A percentile compares a stretch with the other conserved stretches of the same genome.
These are phyloP conservation scores for Kodamaea sp. DNA, from an alignment of 1,139 yeast genomes.

Conservation along the genomic window DNA sequence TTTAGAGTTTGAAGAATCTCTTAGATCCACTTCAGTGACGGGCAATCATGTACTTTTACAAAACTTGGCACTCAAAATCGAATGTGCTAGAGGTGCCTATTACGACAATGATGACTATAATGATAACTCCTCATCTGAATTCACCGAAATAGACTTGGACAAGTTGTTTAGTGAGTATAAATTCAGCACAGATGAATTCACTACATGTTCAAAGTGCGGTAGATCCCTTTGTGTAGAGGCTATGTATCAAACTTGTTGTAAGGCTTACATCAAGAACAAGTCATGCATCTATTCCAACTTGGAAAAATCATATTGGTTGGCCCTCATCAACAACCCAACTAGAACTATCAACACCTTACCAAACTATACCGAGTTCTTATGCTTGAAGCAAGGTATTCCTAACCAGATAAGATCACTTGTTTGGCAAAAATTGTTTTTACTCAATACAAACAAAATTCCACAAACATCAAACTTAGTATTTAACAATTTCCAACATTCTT, in stretches of 20 bases:
- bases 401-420: constrained; percentile 33
- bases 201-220: constrained; percentile 33
- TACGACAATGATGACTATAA: constrained; percentile 10
- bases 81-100: constrained; percentile 19
- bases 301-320: constrained; percentile 44
- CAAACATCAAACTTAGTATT: constrained; percentile 33
- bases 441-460: constrained; percentile 32
- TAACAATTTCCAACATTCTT: constrained; percentile 44
- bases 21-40: constrained; percentile 21
- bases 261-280: constrained; percentile 16
- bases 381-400: constrained; percentile 42
- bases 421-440: constrained; percentile 37
- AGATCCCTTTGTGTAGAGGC: constrained; percentile 14
- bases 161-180: constrained; percentile 23
- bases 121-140: constrained; percentile 8
- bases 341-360: constrained; percentile 47
- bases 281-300: constrained; percentile 22
- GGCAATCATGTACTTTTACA: constrained; percentile 21
- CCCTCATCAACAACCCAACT: constrained; percentile 43
- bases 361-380: constrained; percentile 40
- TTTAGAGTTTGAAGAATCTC: constrained; percentile 43
- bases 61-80: constrained; percentile 34
- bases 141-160: constrained; percentile 15
- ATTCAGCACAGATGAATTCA: constrained; percentile 32
- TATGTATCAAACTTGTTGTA: constrained; percentile 21